phyloP scores from a whole-genome alignment of 768 basidiomycete species.

The Lactifluus pinguis region DNA sequence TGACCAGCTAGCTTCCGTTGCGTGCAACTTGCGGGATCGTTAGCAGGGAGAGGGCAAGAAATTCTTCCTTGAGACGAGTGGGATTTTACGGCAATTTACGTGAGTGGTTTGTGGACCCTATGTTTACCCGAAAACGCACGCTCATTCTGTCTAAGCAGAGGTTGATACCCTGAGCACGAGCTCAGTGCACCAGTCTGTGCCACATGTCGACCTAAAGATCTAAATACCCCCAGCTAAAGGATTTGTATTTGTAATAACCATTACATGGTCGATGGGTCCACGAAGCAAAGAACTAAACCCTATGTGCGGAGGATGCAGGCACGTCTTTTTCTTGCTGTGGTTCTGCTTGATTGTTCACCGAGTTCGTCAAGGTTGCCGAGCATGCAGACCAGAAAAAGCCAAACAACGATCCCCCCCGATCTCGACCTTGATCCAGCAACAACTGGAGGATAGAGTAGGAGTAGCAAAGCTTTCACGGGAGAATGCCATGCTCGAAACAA shows the following conservation, averaged over 20 bases:
- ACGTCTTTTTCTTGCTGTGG: conserved; percentile 18
- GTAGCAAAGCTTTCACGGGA: conserved; percentile 39
- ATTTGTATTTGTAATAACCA: neutral
- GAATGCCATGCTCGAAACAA: conserved; percentile 55
- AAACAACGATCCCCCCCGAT: conserved; percentile 9
- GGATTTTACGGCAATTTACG: conserved; percentile 82
- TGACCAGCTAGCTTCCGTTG: conserved; percentile 54
- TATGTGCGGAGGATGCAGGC: conserved; percentile 50
- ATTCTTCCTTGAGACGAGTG: conserved; percentile 89
- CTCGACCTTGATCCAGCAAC: conserved; percentile 13
- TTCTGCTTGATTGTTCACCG: neutral
- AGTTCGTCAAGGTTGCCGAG: conserved; percentile 15
- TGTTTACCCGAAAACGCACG: neutral
- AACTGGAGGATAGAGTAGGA: conserved; percentile 29
- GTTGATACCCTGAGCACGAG: conserved; percentile 94
- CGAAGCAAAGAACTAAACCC: conserved; percentile 65
- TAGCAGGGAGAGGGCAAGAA: conserved; percentile 69
- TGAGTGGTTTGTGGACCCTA: conserved; percentile 52
- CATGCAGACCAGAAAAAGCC: conserved; percentile 6
- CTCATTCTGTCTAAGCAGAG: conserved; percentile 39
- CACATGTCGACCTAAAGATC: conserved; percentile 93
- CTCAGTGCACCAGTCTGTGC: conserved; percentile 82
- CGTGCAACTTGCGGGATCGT: conserved; percentile 61
- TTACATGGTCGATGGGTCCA: too few relatives aligned
- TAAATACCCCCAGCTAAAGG: conserved; percentile 40